Base-by-base conservation (phyloP, 495 filamentous ascomycete species). In the Trichoderma gamsii region DNA sequence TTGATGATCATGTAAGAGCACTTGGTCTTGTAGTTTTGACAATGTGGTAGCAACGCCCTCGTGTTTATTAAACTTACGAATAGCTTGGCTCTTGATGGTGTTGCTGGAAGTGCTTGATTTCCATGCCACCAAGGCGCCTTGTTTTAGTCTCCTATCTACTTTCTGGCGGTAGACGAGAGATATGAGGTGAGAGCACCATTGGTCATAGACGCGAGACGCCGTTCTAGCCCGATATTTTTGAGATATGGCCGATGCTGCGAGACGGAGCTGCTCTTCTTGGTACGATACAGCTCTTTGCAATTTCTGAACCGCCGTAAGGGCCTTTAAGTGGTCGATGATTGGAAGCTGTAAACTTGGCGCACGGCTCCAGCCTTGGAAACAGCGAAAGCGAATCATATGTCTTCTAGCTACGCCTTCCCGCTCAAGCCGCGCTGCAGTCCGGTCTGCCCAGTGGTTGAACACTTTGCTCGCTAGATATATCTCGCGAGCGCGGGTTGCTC, bases 381-480 rank as follows among this genome's bases (percentile, higher is more conserved):
- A 66, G 43, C 65, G 65, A 51, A 66, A 66, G 27, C 65, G 65
- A 51, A 66, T 66, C 65, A 66, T 66, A 23, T 66, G 65, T 27
- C 65, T 43, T 49, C 65, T 66, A 46, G 65, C 65, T n/a, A 66
- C 65, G 12, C 41, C 65, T 46, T 66, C 65, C 27, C 65, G 65
- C 44, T 66, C 65, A n/a, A 66, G 44, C 29, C 65, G 65, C 21
- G 18, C 21, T 18, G 65, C 65, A 13, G 65, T 66, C 7, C 44
- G 41, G 43, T 66, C 65, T 25, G 65, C 65, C 65, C 65, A 66
- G 16, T 66, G 65, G 27, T 66, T 66, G 65, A 66, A 66, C 2
- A 66, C 65, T 32, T 49, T 66, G 23, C 65, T 66, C 13, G 65
- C 65, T n/a, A 66, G 29, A 25, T 51, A 66, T 16, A 66, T 66